Conservation (phyloP, 2,329 filamentous ascomycete species). For the Hymenoscyphus salicellus region DNA sequence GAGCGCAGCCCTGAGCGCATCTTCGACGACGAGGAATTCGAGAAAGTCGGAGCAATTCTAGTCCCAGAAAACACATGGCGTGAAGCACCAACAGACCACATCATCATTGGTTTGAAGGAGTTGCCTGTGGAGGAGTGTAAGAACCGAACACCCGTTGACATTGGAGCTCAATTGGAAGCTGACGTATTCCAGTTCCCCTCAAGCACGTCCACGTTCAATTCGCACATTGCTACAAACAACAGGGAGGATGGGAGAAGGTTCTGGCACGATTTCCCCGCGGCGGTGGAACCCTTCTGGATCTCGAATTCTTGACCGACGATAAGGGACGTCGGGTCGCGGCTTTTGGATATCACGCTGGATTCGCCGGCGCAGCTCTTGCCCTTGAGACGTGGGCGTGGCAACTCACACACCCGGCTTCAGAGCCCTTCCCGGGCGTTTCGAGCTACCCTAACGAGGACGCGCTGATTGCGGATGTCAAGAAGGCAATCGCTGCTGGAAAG, state of each 20-base stretch:
- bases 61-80: slow-evolving; percentile 66
- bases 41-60: slow-evolving; percentile 60
- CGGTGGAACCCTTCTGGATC: slow-evolving; percentile 73
- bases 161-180: not conserved
- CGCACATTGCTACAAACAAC: slow-evolving; percentile 72
- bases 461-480: slow-evolving; percentile 72
- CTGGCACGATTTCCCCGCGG: slow-evolving; percentile 77
- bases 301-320: slow-evolving; percentile 80
- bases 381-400: slow-evolving; percentile 83
- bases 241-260: slow-evolving; percentile 74
- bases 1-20: slow-evolving; percentile 68
- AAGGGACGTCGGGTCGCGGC: slow-evolving; percentile 66
- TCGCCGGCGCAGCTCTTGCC: slow-evolving; percentile 67
- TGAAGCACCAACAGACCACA: slow-evolving; percentile 63
- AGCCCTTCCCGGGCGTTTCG: slow-evolving; percentile 63
- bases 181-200: slow-evolving; percentile 51
- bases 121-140: slow-evolving; percentile 66
- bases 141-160: slow-evolving; percentile 23
- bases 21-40: slow-evolving; percentile 60
- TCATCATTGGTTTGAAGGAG: slow-evolving; percentile 77
- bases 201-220: slow-evolving; percentile 73
- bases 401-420: slow-evolving; percentile 63
- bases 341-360: slow-evolving; percentile 68
- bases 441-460: slow-evolving; percentile 72
- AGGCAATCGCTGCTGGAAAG: slow-evolving; percentile 62